Evolutionary conservation across 1,139 yeast species (phyloP).

Genomic region (Yamadazyma taylorii): DNA sequence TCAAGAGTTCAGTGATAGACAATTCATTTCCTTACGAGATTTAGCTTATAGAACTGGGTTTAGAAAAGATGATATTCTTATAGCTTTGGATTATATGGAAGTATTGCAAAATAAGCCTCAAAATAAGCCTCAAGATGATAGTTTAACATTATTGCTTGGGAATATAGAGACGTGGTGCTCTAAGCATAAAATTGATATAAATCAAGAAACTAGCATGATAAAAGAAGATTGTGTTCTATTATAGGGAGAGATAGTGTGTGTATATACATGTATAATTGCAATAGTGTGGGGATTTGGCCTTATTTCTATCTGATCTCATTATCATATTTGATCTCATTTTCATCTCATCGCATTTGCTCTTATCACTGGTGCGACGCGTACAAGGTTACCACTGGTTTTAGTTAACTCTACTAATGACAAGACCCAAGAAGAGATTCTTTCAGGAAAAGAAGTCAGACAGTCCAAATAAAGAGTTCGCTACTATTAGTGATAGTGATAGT

Average conservation of each 20-base stretch:
- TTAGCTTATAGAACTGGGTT: conserved; percentile 66
- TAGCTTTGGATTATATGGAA: conserved; percentile 62
- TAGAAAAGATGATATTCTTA: conserved; percentile 64
- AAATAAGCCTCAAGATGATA: conserved; percentile 13
- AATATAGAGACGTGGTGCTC: conserved; percentile 33
- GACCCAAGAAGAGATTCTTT: too few relatives aligned
- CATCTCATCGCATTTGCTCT: too few relatives aligned
- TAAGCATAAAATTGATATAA: conserved; percentile 23
- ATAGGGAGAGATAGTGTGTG: conserved; percentile 3
- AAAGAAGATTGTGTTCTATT: conserved; percentile 30
- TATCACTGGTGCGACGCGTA: too few relatives aligned
- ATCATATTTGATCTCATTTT: too few relatives aligned
- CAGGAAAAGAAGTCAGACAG: too few relatives aligned
- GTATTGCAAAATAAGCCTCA: conserved; percentile 34
- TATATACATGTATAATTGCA: background rate
- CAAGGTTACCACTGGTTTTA: too few relatives aligned
- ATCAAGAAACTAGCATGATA: conserved; percentile 25
- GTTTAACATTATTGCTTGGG: conserved; percentile 20
- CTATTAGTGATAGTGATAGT: too few relatives aligned
- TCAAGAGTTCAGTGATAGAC: conserved; percentile 11
- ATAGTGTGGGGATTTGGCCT: too few relatives aligned
- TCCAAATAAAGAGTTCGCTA: too few relatives aligned
- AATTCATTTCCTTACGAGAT: conserved; percentile 44
- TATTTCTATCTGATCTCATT: too few relatives aligned
- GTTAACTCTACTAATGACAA: too few relatives aligned